These are phyloP conservation scores for Prunella vulgaris DNA, from an alignment of 257 asterid genomes.

Conservation along the genomic window DNA sequence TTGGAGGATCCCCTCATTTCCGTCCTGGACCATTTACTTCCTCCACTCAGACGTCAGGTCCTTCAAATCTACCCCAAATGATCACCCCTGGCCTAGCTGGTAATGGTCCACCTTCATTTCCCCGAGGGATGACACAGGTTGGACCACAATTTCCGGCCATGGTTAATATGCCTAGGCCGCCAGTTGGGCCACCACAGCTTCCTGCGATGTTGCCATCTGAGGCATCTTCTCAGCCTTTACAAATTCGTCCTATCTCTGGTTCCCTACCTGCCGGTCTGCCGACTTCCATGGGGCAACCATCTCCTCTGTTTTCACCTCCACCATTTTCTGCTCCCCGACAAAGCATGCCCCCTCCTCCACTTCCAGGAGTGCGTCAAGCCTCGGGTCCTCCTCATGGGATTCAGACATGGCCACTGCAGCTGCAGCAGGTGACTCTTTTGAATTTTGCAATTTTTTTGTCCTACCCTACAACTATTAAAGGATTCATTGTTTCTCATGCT, in stretches of 20 bases:
- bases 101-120: conserved; percentile 58
- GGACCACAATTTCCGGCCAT: conserved; percentile 58
- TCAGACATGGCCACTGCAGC: conserved; percentile 64
- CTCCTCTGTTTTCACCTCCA: conserved; percentile 25
- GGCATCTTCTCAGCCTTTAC: conserved; percentile 44
- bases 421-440: conserved; percentile 58
- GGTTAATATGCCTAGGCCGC: conserved; percentile 48
- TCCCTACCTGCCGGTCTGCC: conserved; percentile 48
- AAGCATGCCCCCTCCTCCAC: conserved; percentile 48
- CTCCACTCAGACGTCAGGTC: conserved; percentile 38
- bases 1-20: conserved; percentile 42
- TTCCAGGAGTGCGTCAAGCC: conserved; percentile 45
- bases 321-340: conserved; percentile 50
- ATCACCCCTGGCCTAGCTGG: conserved; percentile 35
- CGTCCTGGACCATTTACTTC: conserved; percentile 45
- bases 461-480: not conserved
- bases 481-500: conserved; percentile 1
- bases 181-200: conserved; percentile 47
- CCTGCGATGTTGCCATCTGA: conserved; percentile 38
- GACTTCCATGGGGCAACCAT: conserved; percentile 51
- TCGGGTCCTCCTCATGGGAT: conserved; percentile 60
- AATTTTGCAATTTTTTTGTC: not conserved
- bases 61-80: conserved; percentile 36
- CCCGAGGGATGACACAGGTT: conserved; percentile 41
- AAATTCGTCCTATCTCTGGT: conserved; percentile 64